Conservation (phyloP, 2,329 filamentous ascomycete species). For the Sarocladium strictum region DNA sequence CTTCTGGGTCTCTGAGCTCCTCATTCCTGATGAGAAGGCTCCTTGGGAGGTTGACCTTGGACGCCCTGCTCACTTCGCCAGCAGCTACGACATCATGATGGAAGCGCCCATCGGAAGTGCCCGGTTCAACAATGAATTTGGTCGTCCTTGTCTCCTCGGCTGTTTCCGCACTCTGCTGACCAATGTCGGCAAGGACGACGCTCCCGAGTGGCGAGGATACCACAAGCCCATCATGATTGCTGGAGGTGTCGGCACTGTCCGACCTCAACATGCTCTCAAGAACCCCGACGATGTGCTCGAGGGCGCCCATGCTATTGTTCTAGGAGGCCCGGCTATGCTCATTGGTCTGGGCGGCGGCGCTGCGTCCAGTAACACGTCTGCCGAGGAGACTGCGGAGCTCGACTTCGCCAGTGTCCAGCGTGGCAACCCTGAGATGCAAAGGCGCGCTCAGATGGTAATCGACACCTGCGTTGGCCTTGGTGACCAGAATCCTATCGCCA, state of each 20-base stretch:
- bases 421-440: slow-evolving; percentile 94
- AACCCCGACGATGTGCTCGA: slow-evolving; percentile 70
- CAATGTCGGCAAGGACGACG: slow-evolving; percentile 37
- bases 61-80: slow-evolving; percentile 85
- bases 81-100: slow-evolving; percentile 93
- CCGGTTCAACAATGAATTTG: slow-evolving; percentile 97
- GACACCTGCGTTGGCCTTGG: slow-evolving; percentile 86
- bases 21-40: slow-evolving; percentile 74
- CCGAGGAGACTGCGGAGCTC: slow-evolving; percentile 82
- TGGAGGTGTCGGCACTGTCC: slow-evolving; percentile 86
- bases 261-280: slow-evolving; percentile 88
- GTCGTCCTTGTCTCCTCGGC: slow-evolving; percentile 78
- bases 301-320: slow-evolving; percentile 85
- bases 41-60: slow-evolving; percentile 93
- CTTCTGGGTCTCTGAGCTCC: slow-evolving; percentile 90
- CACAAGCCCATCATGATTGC: slow-evolving; percentile 99
- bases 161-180: slow-evolving; percentile 88
- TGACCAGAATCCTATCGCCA: slow-evolving; percentile 79
- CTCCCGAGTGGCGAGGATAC: slow-evolving; percentile 74
- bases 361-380: slow-evolving; percentile 83
- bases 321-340: slow-evolving; percentile 94
- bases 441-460: slow-evolving; percentile 96
- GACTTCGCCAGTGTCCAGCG: slow-evolving; percentile 97
- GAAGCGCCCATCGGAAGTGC: slow-evolving; percentile 94
- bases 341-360: slow-evolving; percentile 95